phyloP scores from a whole-genome alignment of 2,329 filamentous ascomycete species.

The Stagonosporopsis vannaccii region DNA sequence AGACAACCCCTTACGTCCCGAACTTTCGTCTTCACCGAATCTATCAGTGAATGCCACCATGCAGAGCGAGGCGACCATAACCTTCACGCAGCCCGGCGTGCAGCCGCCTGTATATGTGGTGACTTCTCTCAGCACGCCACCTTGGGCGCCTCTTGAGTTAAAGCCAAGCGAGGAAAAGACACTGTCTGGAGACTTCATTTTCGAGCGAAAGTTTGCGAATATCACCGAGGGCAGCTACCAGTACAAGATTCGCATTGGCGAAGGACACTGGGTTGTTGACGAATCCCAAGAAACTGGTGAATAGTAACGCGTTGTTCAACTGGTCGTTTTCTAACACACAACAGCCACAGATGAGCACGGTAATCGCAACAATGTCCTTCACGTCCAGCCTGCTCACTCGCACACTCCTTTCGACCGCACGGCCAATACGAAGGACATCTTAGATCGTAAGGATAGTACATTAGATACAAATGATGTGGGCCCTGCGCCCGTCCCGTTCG shows the following conservation, averaged over 20 bases:
- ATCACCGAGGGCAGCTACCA: slow-evolving; percentile 68
- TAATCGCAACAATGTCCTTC: slow-evolving; percentile 62
- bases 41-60: slow-evolving; percentile 22
- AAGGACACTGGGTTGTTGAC: slow-evolving; percentile 71
- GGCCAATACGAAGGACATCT: slow-evolving; percentile 3
- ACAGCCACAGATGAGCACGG: slow-evolving; percentile 61
- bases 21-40: slow-evolving; percentile 4
- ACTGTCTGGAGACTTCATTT: slow-evolving; percentile 63
- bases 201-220: slow-evolving; percentile 63
- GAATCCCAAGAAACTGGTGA: slow-evolving; percentile 67
- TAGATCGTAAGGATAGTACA: slow-evolving; percentile 30
- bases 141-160: slow-evolving; percentile 75
- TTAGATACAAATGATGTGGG: slow-evolving; percentile 9
- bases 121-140: slow-evolving; percentile 70
- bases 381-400: slow-evolving; percentile 36
- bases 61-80: slow-evolving; percentile 60
- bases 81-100: slow-evolving; percentile 66
- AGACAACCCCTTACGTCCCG: slow-evolving; percentile 3
- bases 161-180: slow-evolving; percentile 54
- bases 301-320: slow-evolving; percentile 23
- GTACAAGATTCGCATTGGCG: slow-evolving; percentile 76
- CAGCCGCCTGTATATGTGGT: slow-evolving; percentile 74
- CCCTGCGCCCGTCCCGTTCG: slow-evolving; percentile 30
- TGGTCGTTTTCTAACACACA: slow-evolving; percentile 23
- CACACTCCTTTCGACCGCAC: neutral